Percentiles rank a stretch among this genome's conserved stretches.
Evolutionary conservation across 2,329 filamentous ascomycete species (phyloP).

Genomic region (Penicillium sp.): DNA sequence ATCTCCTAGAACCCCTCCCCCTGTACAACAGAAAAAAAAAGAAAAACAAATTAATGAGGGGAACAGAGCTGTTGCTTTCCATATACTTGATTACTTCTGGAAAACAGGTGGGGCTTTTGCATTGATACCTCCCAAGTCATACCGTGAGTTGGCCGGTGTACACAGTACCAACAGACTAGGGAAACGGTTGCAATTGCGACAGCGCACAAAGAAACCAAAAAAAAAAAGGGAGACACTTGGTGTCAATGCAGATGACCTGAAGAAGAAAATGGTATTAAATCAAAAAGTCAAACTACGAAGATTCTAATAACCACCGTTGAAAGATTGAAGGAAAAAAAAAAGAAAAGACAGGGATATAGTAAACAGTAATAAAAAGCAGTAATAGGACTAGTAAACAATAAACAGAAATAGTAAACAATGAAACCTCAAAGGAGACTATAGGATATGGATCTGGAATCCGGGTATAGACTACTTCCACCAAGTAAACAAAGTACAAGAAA

Average conservation of each 20-base stretch:
- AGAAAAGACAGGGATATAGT: not conserved
- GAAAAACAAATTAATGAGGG: constrained; percentile 13
- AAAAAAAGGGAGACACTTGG: not conserved
- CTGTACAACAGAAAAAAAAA: constrained; percentile 16
- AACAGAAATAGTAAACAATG: not conserved
- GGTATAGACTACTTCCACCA: constrained; percentile 1
- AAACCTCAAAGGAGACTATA: not conserved
- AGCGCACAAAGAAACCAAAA: constrained; percentile 14
- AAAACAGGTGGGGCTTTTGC: constrained; percentile 33
- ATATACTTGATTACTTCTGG: constrained; percentile 21
- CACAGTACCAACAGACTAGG: not conserved
- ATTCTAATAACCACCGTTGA: constrained; percentile 9
- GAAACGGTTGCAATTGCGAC: constrained; percentile 18
- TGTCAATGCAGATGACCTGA: constrained; percentile 18
- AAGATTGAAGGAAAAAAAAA: not conserved
- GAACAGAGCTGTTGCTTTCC: constrained; percentile 13
- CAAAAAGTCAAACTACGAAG: not conserved
- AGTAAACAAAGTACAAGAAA: not conserved
- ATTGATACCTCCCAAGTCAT: constrained; percentile 18
- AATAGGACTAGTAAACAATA: not conserved
- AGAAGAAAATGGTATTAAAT: constrained; percentile 5
- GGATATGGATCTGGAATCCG: not conserved
- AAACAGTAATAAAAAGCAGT: not conserved
- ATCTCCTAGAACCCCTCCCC: constrained; percentile 12
- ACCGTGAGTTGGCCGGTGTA: constrained; percentile 17